Evolutionary conservation across 139 green algal genomes (phyloP).

Genomic region (Chara braunii): DNA sequence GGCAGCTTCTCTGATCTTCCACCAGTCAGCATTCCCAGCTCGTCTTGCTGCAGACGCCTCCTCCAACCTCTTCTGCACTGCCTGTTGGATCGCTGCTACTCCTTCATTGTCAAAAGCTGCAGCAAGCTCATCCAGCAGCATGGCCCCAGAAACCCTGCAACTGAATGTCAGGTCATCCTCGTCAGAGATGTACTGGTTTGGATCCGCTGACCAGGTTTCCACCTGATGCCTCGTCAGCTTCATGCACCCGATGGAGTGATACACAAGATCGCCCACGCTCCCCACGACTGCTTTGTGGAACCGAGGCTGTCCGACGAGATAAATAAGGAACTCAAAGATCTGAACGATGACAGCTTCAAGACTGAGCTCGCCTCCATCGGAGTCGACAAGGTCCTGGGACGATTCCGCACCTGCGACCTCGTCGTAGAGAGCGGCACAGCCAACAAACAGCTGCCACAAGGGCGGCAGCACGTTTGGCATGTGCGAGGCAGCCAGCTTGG

Average conservation of each 20-base stretch:
- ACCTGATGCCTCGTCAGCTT: too few relatives aligned
- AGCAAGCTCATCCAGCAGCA: conserved; percentile 65
- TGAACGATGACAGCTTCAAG: too few relatives aligned
- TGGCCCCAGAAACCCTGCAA: conserved; percentile 40
- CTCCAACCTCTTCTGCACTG: conserved; percentile 26
- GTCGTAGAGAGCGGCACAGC: too few relatives aligned
- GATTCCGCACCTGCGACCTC: too few relatives aligned
- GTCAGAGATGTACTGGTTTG: conserved; percentile 46
- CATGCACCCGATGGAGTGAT: too few relatives aligned
- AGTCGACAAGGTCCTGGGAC: background rate
- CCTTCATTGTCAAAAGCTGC: conserved; percentile 43
- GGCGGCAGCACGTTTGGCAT: too few relatives aligned
- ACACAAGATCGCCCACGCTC: too few relatives aligned
- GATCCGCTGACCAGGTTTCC: conserved; percentile 52
- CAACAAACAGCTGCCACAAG: too few relatives aligned
- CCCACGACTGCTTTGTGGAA: too few relatives aligned
- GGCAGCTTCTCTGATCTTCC: conserved; percentile 58
- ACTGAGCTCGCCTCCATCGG: background rate
- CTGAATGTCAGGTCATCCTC: conserved; percentile 20
- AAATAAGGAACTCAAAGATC: too few relatives aligned
- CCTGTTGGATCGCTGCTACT: conserved; percentile 25
- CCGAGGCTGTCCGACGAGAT: too few relatives aligned
- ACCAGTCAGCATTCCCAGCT: conserved; percentile 54
- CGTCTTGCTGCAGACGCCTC: conserved; percentile 42
- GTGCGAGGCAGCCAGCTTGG: too few relatives aligned